Evolutionary conservation across 208 protist genomes (phyloP), one percentile per base, ranked within the genome.

Genomic region (Lotmaria passim): DNA sequence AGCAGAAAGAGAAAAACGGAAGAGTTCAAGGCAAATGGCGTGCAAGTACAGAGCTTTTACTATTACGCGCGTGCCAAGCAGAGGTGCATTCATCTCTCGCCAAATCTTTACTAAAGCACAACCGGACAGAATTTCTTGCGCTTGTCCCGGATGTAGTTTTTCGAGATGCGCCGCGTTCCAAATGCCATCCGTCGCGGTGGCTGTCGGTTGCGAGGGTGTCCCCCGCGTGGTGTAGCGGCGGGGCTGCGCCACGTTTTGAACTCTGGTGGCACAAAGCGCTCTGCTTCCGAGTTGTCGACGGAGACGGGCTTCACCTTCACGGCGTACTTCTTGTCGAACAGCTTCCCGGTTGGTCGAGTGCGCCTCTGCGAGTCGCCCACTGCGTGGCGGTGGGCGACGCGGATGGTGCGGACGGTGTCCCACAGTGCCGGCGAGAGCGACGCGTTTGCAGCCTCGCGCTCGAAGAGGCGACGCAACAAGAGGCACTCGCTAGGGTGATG

Each of bases 211-310:
- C 36, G n/a, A 0, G 30, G 34, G 72, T 84, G 82, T 24, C 75
- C 78, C 10, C 80, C 75, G 8, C 75, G 63, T n/a, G 68, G 59
- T 7, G 63, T 83, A 44, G 89, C 81, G 23, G 75, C 75, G 2
- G 82, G 87, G 26, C 64, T 81, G 23, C 79, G 75, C 83, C 84
- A 92, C 12, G 78, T 88, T 48, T 92, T 91, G 74, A 93, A 96
- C 67, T 83, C 70, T 0, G 88, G 82, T 26, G 91, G 91, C 41
- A 93, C 70, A 30, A 82, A 91, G 31, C 73, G 66, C 60, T 93
- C 86, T 15, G 80, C 73, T 34, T 85, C 78, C 15, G 87, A 78
- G 30, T 71, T 64, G 73, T 88, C 73, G 0, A 70, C 62, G 26
- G 68, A 74, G 46, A 78, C 75, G 12, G 75, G 75, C 61, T 86